Percentiles rank a stretch among this genome's conserved stretches.
Evolutionary conservation across 257 asterid genomes (phyloP).

Genomic region (Nemophila menziesii): DNA sequence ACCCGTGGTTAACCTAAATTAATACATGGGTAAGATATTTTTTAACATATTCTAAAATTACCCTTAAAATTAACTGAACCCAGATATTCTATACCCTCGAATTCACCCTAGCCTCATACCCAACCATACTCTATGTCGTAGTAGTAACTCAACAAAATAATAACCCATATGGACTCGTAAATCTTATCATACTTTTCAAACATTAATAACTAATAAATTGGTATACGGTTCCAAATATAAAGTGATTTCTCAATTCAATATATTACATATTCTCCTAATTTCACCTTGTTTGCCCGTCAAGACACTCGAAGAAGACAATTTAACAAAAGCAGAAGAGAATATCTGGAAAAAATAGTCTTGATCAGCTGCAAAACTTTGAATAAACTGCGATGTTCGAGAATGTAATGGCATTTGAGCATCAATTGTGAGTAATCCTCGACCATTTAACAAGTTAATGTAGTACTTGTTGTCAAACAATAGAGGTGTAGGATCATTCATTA

Average conservation of each 20-base stretch:
- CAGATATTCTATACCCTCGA: no score
- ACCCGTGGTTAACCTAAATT: no score
- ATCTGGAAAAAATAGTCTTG: slow-evolving; percentile 22
- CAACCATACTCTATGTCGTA: no score
- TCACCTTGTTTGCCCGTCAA: slow-evolving; percentile 31
- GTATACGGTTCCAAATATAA: no score
- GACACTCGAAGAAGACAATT: slow-evolving; percentile 27
- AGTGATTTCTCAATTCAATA: slow-evolving; percentile 10
- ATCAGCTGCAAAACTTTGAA: slow-evolving; percentile 25
- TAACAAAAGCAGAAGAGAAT: slow-evolving; percentile 36
- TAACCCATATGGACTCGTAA: no score
- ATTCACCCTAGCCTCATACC: no score
- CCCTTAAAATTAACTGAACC: no score
- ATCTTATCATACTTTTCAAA: no score
- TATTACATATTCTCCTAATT: slow-evolving; percentile 25
- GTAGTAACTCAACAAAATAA: no score
- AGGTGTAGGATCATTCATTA: slow-evolving; percentile 15
- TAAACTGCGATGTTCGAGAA: slow-evolving; percentile 25
- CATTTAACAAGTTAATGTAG: slow-evolving; percentile 16
- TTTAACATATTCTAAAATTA: no score
- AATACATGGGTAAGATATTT: no score
- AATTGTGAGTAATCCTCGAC: slow-evolving; percentile 28
- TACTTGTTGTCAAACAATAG: slow-evolving; percentile 21
- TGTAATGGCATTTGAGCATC: slow-evolving; percentile 34
- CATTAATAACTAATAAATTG: no score